Base-by-base conservation (phyloP, 371 early-diverging fungal genomes). In the Syncephalastrum monosporum region DNA sequence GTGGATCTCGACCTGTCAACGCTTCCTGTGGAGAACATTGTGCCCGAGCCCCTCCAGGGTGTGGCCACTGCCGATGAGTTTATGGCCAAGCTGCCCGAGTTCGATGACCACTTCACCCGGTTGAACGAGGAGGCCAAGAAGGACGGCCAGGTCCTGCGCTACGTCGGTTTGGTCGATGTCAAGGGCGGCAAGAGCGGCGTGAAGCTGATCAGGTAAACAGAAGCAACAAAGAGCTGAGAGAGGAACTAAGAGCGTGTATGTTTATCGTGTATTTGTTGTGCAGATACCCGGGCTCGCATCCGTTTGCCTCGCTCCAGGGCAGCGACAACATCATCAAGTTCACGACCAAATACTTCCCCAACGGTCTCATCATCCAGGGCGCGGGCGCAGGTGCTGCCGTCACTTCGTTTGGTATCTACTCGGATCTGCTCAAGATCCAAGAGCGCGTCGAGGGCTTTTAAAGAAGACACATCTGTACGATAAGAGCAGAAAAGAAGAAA, bases 331-430 rank as follows among this genome's bases (percentile, higher is more conserved):
- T 97, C 61, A 90, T 98, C 69, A 91, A 92, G 10, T 94, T 97
- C 68, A 93, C 89, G 15, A 97, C 99, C 0, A 84, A 90, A 67
- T 79, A 93, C 33, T 98, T 96, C 86, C 92, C 96, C 23, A 93
- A 82, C 64, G 93, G 94, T 27, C 71, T 98, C 50, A 94, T 95
- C 69, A 87, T 98, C 56, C 96, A 95, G 77, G 98, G 98, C 14
- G 91, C 97, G 42, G 98, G 98, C 23, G 98, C 98, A 19, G 98
- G 98, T 17, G 93, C 91, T 38, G 92, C 88, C n/a, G 96, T 96
- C 51, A 98, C 98, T 17, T 95, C 97, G 4, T 95, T 92, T 75
- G 98, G 98, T 43, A 92, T 97, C 67, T 92, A 91, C 63, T 84
- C 91, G 17, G 98, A 97, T 70, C 60, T 96, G 23, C 78, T 96